Base-by-base conservation (phyloP, 345 rosid species). In the Moricandia arvensis region DNA sequence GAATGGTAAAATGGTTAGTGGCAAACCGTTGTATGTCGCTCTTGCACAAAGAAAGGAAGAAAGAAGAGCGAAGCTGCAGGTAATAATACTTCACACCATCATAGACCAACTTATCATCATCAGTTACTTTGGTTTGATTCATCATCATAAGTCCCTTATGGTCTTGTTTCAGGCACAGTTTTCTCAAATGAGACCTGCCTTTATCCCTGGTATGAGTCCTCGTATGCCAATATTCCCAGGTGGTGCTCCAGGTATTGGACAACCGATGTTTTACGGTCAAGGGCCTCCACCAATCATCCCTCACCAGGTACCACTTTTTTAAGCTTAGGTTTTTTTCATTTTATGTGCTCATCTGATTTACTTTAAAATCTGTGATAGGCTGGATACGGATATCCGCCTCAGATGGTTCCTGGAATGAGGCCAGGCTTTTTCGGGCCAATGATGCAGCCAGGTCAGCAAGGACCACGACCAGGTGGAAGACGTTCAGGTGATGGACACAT, bases 321-420 rank as follows among this genome's bases (percentile, higher is more conserved):
- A 12, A 26, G 16, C 49, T 53, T 24, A 17, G 27, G 6, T 37
- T 18, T 54, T 11, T 8, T 68, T 34, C 57, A 59, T 31, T 60
- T 10, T 24, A 31, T 59, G 16, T 57, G 15, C 31, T 26, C 63
- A 66, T 58, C 5, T 29, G 33, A 21, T 21, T 2, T 54, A 0
- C 59, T 17, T 49, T 3, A 17, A 11, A 18, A 64, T 27, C 47
- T 78, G 49, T 81, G 68, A 59, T 82, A 92, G 99, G 91, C 99
- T 76, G 97, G 97, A 70, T 95, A 88, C 78, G 99, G 97, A 67
- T 92, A 95, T 86, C 99, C 92, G 76, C 97, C 88, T 75, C 97
- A 92, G 80, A 88, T 92, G 45, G 89, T n/a, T 94, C 96, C 96
- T 66, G 98, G 97, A 18, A 89, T 94, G 97, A 86, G 95, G 75